Evolutionary conservation across 345 rosid genomes (phyloP).

Genomic region (Turritis glabra): DNA sequence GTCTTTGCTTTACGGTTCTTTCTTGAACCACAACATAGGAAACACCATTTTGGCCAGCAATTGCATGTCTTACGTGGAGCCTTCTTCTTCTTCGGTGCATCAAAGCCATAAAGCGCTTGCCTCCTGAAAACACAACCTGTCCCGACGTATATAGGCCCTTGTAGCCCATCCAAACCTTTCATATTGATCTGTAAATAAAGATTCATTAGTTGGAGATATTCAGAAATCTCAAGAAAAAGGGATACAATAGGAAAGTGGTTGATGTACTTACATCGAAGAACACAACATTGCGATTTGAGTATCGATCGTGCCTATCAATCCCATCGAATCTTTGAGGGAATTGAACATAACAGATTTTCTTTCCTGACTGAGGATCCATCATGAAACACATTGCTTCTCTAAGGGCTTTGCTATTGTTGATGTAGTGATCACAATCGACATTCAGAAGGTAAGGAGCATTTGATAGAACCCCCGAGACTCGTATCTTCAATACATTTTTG

Average conservation of each 20-base stretch:
- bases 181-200: constrained; percentile 76
- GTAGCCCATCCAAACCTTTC: constrained; percentile 97
- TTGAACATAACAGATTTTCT: constrained; percentile 96
- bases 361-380: constrained; percentile 97
- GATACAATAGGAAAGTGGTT: constrained; percentile 5
- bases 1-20: constrained; percentile 72
- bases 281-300: constrained; percentile 94
- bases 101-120: constrained; percentile 88
- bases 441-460: constrained; percentile 95
- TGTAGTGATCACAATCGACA: constrained; percentile 96
- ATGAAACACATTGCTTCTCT: constrained; percentile 99
- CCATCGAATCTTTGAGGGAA: constrained; percentile 99
- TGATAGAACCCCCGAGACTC: constrained; percentile 95
- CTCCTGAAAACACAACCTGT: constrained; percentile 98
- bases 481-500: constrained; percentile 50
- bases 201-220: background rate
- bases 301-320: constrained; percentile 94
- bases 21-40: constrained; percentile 69
- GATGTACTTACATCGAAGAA: constrained; percentile 83
- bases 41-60: constrained; percentile 99
- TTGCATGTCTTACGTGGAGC: constrained; percentile 88
- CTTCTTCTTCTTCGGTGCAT: constrained; percentile 92
- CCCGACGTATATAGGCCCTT: constrained; percentile 98
- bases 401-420: constrained; percentile 93
- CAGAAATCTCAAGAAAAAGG: background rate